A percentile compares a stretch with the other conserved stretches of the same genome.
Evolutionary conservation across 139 green algal genomes (phyloP).

Genomic region (Chlorella sp.): DNA sequence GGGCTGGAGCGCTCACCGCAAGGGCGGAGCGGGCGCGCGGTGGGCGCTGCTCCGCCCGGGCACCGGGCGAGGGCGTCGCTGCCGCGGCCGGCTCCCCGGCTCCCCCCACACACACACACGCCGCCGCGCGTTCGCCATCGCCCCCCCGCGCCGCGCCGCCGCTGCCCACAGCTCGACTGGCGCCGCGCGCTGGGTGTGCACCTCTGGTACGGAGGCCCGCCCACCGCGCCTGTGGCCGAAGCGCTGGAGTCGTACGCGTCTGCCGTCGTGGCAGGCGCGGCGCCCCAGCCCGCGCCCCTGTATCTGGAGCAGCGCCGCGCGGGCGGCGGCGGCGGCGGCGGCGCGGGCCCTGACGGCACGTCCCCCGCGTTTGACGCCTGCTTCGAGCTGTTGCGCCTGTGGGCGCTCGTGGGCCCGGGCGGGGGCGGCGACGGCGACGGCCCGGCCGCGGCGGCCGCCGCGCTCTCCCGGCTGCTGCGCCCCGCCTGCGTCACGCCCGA

Average conservation of each 20-base stretch:
- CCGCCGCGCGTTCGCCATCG: no score
- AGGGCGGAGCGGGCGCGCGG: no score
- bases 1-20: not conserved
- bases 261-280: not conserved
- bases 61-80: no score
- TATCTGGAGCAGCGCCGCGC: conserved; percentile 43
- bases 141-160: no score
- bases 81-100: no score
- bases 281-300: conserved; percentile 42
- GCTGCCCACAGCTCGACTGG: conserved; percentile 70
- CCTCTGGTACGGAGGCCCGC: conserved; percentile 57
- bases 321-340: not conserved
- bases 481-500: conserved; percentile 59
- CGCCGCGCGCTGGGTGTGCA: conserved; percentile 75
- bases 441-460: not conserved
- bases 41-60: no score
- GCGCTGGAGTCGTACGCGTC: conserved; percentile 20
- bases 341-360: not conserved
- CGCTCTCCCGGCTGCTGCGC: conserved; percentile 30
- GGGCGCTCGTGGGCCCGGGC: no score
- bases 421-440: conserved; percentile 5
- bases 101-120: no score
- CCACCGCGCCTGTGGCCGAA: conserved; percentile 13
- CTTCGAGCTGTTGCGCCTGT: conserved; percentile 75
- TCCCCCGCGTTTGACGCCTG: conserved; percentile 47